phyloP scores from a whole-genome alignment of 1,284 basidiomycete species.

The Schizopora paradoxa region DNA sequence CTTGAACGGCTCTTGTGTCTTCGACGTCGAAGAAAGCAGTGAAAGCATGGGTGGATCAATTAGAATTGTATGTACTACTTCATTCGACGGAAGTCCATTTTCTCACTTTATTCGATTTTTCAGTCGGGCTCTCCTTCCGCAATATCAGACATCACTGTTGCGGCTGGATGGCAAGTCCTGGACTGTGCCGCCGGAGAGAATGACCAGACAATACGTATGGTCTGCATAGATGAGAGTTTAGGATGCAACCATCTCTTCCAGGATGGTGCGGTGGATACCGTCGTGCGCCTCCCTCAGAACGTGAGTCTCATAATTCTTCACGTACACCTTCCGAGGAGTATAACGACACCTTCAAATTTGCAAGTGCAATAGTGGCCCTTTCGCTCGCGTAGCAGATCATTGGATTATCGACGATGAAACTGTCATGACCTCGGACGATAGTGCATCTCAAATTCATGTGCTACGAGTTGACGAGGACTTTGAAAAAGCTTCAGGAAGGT shows the following conservation, averaged over 20 bases:
- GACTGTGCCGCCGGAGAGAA: conserved; percentile 38
- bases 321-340: not conserved
- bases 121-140: conserved; percentile 41
- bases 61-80: conserved; percentile 33
- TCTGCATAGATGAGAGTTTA: conserved; percentile 34
- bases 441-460: too few relatives aligned
- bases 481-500: too few relatives aligned
- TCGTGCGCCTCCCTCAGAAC: conserved; percentile 46
- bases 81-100: conserved; percentile 1
- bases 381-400: conserved; percentile 43
- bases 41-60: conserved; percentile 32
- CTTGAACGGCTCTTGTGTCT: conserved; percentile 35
- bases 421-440: too few relatives aligned
- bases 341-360: not conserved
- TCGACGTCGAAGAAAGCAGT: too few relatives aligned
- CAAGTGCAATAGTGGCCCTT: conserved; percentile 46
- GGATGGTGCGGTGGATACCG: conserved; percentile 41
- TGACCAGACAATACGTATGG: conserved; percentile 47
- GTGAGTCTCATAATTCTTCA: conserved; percentile 29
- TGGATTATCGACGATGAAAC: conserved; percentile 38
- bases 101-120: conserved; percentile 6
- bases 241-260: conserved; percentile 43
- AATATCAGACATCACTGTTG: conserved; percentile 48
- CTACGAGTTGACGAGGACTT: too few relatives aligned
- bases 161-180: conserved; percentile 49